Evolutionary conservation across 345 rosid species (phyloP).

Genomic region (Brassica juncea): DNA sequence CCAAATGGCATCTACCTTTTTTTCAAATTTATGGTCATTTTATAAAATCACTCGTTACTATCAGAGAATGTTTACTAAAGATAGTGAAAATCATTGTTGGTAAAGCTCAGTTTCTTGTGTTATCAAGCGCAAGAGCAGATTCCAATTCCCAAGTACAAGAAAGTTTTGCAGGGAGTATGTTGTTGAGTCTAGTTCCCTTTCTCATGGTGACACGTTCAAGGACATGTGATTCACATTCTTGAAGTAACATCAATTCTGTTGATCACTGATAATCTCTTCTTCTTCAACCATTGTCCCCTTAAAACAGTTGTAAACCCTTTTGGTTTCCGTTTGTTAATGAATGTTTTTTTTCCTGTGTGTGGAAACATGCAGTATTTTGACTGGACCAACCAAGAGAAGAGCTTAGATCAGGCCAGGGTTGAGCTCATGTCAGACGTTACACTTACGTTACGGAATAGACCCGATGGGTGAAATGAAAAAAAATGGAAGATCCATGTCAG

Average conservation of each 20-base stretch:
- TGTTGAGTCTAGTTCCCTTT: conserved; percentile 24
- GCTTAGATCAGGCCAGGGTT: conserved; percentile 32
- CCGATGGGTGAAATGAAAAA: too few species aligned
- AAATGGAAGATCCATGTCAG: too few species aligned
- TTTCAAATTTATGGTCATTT: too few species aligned
- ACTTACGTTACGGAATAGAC: too few species aligned
- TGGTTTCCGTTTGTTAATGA: neutral
- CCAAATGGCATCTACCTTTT: too few species aligned
- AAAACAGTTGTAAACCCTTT: neutral
- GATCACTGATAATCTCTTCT: conserved; percentile 21
- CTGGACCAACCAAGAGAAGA: conserved; percentile 19
- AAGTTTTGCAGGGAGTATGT: conserved; percentile 26
- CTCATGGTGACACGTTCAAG: conserved; percentile 19
- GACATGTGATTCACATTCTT: neutral
- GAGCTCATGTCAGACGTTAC: neutral
- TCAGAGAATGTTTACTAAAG: too few species aligned
- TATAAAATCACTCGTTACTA: too few species aligned
- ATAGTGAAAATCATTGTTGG: too few species aligned
- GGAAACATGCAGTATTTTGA: conserved; percentile 26
- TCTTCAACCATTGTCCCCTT: conserved; percentile 22
- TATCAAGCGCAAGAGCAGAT: conserved; percentile 20
- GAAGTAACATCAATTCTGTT: conserved; percentile 18
- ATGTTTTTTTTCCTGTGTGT: neutral
- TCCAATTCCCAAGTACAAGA: conserved; percentile 25
- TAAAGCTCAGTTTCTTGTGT: too few species aligned